Conservation (phyloP, 345 rosid species). For the Viola odorata region DNA sequence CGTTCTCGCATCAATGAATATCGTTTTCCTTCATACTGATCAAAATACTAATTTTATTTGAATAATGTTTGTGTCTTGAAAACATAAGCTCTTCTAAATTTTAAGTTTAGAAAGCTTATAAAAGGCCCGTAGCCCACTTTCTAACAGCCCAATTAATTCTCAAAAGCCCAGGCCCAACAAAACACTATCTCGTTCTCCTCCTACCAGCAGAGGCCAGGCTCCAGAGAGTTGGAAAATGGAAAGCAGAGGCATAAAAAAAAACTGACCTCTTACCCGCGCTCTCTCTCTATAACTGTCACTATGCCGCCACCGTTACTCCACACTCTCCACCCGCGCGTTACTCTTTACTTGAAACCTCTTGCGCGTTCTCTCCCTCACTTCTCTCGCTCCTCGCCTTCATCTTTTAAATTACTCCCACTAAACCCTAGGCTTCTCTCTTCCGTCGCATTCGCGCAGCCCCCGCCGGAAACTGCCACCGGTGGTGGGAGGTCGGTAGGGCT, state of each 20-base stretch:
- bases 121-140: no score
- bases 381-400: conserved; percentile 13
- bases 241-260: background rate
- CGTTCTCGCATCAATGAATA: no score
- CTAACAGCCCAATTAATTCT: no score
- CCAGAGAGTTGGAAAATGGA: no score
- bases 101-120: no score
- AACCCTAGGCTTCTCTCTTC: conserved; percentile 29
- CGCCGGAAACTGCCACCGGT: conserved; percentile 6
- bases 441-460: conserved; percentile 25
- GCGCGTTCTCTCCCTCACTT: conserved; percentile 13
- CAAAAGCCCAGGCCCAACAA: no score
- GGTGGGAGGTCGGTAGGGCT: conserved; percentile 63
- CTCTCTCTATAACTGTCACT: background rate
- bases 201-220: no score
- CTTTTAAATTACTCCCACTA: conserved; percentile 13
- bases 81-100: no score
- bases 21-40: no score
- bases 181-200: no score
- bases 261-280: background rate
- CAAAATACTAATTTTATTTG: no score
- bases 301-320: conserved; percentile 36
- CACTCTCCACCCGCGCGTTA: conserved; percentile 25
- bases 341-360: conserved; percentile 32
- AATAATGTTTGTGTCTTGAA: no score